Conservation (phyloP, 2,329 filamentous ascomycete genomes). For the Curvularia sp. region DNA sequence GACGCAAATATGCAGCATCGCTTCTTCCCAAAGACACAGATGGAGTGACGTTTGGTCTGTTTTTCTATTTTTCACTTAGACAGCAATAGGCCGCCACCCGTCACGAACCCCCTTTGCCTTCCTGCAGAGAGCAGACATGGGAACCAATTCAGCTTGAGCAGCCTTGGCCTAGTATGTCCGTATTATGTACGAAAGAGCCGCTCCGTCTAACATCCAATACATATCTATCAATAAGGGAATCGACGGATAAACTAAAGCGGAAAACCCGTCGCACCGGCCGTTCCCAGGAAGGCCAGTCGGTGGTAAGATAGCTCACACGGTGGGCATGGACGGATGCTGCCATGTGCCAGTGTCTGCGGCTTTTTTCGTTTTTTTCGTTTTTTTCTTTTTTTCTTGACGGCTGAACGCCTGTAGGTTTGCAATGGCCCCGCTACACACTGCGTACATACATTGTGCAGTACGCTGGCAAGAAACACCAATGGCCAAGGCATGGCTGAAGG, state of each 20-base stretch:
- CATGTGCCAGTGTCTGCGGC: background rate
- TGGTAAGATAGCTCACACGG: constrained; percentile 1
- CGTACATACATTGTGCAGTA: constrained; percentile 8
- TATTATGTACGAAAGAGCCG: constrained; percentile 4
- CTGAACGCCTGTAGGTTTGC: background rate
- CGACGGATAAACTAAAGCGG: constrained; percentile 19
- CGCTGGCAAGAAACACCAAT: constrained; percentile 14
- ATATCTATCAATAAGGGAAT: constrained; percentile 2
- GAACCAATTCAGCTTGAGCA: constrained; percentile 7
- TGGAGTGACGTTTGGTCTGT: constrained; percentile 1
- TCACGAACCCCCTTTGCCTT: background rate
- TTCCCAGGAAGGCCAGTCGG: constrained; percentile 7
- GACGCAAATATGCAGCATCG: constrained; percentile 16
- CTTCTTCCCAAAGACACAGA: constrained; percentile 6
- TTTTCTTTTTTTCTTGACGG: background rate
- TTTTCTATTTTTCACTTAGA: background rate
- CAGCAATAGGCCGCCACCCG: background rate
- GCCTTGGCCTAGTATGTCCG: constrained; percentile 1
- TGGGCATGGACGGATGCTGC: constrained; percentile 1
- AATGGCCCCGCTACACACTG: background rate
- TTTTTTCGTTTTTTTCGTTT: too few relatives aligned
- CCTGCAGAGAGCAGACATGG: background rate
- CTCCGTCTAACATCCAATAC: constrained; percentile 15
- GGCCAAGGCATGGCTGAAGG: constrained; percentile 32
- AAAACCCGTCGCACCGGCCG: constrained; percentile 8